phyloP scores from a whole-genome alignment of 2,329 filamentous ascomycete genomes.

The Hawksworthiomyces lignivorus region DNA sequence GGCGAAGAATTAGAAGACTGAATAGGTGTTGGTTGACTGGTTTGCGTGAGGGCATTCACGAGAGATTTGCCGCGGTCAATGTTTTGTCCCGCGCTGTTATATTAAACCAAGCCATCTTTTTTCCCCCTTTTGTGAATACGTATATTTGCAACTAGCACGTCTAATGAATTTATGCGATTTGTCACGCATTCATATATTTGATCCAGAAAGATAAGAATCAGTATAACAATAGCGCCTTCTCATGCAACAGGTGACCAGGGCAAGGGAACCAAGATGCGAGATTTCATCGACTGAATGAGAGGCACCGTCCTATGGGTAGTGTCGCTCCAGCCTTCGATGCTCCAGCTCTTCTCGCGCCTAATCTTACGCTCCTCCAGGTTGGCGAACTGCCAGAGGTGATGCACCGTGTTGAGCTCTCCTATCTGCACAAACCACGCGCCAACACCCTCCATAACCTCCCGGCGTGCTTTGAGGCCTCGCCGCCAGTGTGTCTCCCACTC shows the following conservation, averaged over 20 bases:
- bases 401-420: constrained; percentile 92
- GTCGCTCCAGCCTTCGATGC: constrained; percentile 88
- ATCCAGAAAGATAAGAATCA: too few relatives aligned
- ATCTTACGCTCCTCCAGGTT: constrained; percentile 89
- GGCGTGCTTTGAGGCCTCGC: constrained; percentile 77
- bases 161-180: too few relatives aligned
- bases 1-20: constrained; percentile 42
- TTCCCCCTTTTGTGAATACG: too few relatives aligned
- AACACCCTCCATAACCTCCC: constrained; percentile 97
- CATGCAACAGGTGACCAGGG: constrained; percentile 91
- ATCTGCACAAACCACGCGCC: constrained; percentile 99
- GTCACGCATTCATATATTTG: too few relatives aligned
- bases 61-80: too few relatives aligned
- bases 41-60: not conserved
- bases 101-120: too few relatives aligned
- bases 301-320: constrained; percentile 98
- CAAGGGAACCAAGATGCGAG: constrained; percentile 85
- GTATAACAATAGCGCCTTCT: too few relatives aligned
- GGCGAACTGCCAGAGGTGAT: constrained; percentile 98
- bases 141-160: too few relatives aligned
- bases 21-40: too few relatives aligned
- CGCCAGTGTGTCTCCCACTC: constrained; percentile 99
- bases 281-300: constrained; percentile 94
- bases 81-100: too few relatives aligned
- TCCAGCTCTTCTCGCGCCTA: constrained; percentile 90